phyloP scores from a whole-genome alignment of 2,329 filamentous ascomycete genomes.

The Chrysosporium queenslandicum region DNA sequence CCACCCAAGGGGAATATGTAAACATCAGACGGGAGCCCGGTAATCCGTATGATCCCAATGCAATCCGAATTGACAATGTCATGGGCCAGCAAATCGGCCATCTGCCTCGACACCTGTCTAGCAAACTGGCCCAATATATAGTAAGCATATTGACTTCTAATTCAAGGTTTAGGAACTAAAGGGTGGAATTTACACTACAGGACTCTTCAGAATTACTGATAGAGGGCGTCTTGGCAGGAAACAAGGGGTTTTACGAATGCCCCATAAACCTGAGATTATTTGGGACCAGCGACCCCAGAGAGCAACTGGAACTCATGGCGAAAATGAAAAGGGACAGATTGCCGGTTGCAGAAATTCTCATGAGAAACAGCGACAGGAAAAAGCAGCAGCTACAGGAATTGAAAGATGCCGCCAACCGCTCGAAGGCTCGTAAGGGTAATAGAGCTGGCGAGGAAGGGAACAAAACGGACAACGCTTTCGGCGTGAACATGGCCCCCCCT shows the following conservation, averaged over 20 bases:
- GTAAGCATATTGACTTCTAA: constrained; percentile 32
- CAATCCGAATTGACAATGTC: constrained; percentile 69
- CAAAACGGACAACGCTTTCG: constrained; percentile 23
- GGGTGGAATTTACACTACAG: constrained; percentile 15
- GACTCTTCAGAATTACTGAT: constrained; percentile 52
- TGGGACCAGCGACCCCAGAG: constrained; percentile 50
- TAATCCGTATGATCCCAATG: constrained; percentile 64
- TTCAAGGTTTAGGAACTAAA: not conserved
- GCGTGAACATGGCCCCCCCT: constrained; percentile 30
- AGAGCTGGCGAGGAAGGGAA: constrained; percentile 19
- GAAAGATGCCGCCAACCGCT: constrained; percentile 31
- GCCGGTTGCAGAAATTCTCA: constrained; percentile 43
- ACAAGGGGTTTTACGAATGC: constrained; percentile 59
- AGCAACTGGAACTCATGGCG: constrained; percentile 47
- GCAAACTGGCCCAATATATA: constrained; percentile 65
- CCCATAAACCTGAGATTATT: constrained; percentile 60
- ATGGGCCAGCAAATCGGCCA: constrained; percentile 68
- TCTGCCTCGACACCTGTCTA: constrained; percentile 55
- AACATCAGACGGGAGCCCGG: constrained; percentile 54
- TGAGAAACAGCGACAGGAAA: constrained; percentile 48
- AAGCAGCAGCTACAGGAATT: constrained; percentile 44
- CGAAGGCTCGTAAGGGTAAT: constrained; percentile 19
- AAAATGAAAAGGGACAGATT: constrained; percentile 57
- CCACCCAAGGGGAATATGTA: constrained; percentile 54
- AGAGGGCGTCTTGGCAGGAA: constrained; percentile 60